Percentiles rank a stretch among this genome's conserved stretches.
phyloP scores from a whole-genome alignment of 1,284 basidiomycete species.

The Porogramme epimiltina region DNA sequence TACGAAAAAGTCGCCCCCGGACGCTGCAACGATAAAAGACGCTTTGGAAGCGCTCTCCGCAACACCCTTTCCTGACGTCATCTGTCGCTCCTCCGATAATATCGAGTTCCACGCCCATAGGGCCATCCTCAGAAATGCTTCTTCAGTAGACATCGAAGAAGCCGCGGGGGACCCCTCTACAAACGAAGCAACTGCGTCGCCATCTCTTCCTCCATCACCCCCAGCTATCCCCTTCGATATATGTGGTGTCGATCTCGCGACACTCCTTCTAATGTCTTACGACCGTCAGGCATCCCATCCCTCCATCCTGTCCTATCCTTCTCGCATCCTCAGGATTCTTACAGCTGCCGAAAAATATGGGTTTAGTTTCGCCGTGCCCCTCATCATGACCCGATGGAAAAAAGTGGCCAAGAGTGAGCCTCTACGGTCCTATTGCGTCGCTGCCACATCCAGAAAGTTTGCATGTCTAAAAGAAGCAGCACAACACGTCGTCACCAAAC shows the following conservation, averaged over 20 bases:
- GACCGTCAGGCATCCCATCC: background rate
- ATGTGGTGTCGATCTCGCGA: background rate
- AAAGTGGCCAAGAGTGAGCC: no score
- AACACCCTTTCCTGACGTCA: constrained; percentile 3
- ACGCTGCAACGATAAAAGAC: background rate
- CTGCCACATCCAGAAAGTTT: no score
- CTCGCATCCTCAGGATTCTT: background rate
- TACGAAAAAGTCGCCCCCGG: background rate
- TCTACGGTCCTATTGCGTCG: no score
- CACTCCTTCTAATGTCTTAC: background rate
- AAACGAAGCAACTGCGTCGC: background rate
- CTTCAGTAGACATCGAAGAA: no score
- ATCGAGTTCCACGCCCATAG: constrained; percentile 11
- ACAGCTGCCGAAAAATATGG: constrained; percentile 4
- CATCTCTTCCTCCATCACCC: background rate
- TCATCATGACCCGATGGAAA: no score
- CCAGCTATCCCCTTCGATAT: no score
- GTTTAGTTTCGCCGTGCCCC: background rate
- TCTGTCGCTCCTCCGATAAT: constrained; percentile 24
- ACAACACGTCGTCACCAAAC: no score
- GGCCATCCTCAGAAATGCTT: constrained; percentile 16
- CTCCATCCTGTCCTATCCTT: background rate
- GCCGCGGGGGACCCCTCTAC: background rate
- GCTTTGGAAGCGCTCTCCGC: background rate
- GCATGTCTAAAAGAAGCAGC: no score